Conservation (phyloP, 2,329 filamentous ascomycete species). For the Colletotrichum scovillei region DNA sequence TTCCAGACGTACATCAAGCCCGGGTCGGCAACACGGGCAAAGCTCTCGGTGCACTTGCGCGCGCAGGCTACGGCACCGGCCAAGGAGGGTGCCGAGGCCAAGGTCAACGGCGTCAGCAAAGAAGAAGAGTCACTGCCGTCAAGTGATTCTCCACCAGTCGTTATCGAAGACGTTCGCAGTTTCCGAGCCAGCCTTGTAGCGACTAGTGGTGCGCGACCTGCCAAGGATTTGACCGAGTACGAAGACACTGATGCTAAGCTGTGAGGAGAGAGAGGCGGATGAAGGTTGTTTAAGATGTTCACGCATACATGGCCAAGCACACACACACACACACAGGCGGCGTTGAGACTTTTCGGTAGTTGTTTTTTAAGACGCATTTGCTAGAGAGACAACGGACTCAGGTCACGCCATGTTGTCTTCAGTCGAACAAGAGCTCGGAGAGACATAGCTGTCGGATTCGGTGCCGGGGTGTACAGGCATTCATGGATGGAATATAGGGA, state of each 20-base stretch:
- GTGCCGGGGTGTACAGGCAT: conserved; percentile 5
- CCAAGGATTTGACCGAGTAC: conserved; percentile 83
- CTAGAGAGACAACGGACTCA: conserved; percentile 27
- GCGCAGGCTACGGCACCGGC: conserved; percentile 70
- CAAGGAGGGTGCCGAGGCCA: conserved; percentile 57
- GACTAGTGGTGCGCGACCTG: conserved; percentile 77
- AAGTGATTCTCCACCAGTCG: conserved; percentile 53
- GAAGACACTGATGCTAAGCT: conserved; percentile 89
- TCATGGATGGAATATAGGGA: conserved; percentile 1
- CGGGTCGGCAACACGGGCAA: conserved; percentile 78
- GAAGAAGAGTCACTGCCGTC: conserved; percentile 46
- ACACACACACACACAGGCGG: neutral
- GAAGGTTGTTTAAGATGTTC: conserved; percentile 1
- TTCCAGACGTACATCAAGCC: conserved; percentile 82
- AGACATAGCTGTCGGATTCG: conserved; percentile 6
- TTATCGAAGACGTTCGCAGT: conserved; percentile 81
- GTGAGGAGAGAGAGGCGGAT: conserved; percentile 50
- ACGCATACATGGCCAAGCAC: neutral
- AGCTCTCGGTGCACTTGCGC: conserved; percentile 84
- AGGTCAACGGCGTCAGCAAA: conserved; percentile 46
- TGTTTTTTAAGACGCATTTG: conserved; percentile 22
- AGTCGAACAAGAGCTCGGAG: neutral
- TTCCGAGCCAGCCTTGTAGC: conserved; percentile 83
- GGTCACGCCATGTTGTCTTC: neutral
- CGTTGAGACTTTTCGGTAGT: conserved; percentile 24